A percentile compares a stretch with the other conserved stretches of the same genome.
Evolutionary conservation across 192 early-diverging fungal species (phyloP).

Genomic region (Rhizophagus sp.): DNA sequence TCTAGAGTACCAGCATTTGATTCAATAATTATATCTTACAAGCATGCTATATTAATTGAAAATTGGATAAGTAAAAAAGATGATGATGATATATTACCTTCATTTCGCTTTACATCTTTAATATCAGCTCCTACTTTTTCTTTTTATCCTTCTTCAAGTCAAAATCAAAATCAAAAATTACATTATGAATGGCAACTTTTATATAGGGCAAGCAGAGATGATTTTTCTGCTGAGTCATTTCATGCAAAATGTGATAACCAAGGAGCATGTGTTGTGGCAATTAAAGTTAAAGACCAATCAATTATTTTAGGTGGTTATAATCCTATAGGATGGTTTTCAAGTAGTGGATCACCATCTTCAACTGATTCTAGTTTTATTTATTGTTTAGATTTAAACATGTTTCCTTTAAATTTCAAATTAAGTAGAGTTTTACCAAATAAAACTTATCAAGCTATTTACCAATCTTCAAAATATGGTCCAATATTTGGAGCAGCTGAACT

Average conservation of each 20-base stretch:
- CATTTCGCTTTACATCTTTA: background rate
- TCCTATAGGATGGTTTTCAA: constrained; percentile 6
- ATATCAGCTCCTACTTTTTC: background rate
- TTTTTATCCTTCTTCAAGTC: background rate
- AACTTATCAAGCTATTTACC: background rate
- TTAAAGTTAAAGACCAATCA: background rate
- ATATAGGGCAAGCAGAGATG: constrained; percentile 20
- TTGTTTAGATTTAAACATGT: background rate
- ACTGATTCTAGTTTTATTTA: background rate
- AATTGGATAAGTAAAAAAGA: constrained; percentile 12
- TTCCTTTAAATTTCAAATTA: background rate
- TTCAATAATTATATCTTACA: constrained; percentile 3
- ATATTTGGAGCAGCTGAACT: background rate
- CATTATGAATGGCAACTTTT: constrained; percentile 1
- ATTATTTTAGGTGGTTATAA: constrained; percentile 29
- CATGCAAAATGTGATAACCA: constrained; percentile 19
- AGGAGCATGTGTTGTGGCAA: constrained; percentile 9
- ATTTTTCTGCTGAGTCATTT: constrained; percentile 3
- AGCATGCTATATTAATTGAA: background rate
- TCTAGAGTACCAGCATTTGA: background rate
- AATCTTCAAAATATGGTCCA: constrained; percentile 2
- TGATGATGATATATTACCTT: background rate
- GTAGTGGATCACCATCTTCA: background rate
- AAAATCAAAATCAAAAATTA: background rate
- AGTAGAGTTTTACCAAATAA: background rate